Conservation (phyloP, 2,329 filamentous ascomycete genomes). For the Fusarium tjaetaba region DNA sequence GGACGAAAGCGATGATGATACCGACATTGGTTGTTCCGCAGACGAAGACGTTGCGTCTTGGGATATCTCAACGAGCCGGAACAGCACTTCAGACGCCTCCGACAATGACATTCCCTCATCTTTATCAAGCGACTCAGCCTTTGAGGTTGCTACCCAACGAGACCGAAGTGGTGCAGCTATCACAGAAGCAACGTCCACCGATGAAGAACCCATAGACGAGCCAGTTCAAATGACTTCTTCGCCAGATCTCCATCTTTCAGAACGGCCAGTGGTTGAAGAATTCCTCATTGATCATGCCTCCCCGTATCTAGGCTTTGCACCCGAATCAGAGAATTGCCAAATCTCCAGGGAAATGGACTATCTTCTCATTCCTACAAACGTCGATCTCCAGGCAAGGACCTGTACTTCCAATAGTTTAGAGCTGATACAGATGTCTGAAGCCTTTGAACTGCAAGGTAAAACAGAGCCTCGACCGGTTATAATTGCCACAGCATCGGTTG, state of each 20-base stretch:
- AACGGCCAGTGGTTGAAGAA: not conserved
- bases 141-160: not conserved
- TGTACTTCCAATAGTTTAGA: not conserved
- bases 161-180: too few species aligned
- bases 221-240: not conserved
- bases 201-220: rapidly evolving
- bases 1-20: not conserved
- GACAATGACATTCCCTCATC: not conserved
- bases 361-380: not conserved
- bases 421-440: not conserved
- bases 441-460: not conserved
- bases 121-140: not conserved
- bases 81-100: not conserved
- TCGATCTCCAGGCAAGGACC: rapidly evolving
- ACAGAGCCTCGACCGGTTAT: rapidly evolving
- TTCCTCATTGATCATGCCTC: not conserved
- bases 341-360: not conserved
- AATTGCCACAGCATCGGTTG: not conserved
- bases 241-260: rapidly evolving
- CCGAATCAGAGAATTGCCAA: not conserved
- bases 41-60: not conserved
- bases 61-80: rapidly evolving
- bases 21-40: rapidly evolving
- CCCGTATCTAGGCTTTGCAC: not conserved
- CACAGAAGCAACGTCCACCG: not conserved